Conservation (phyloP, 768 basidiomycete genomes). For the Mycena vulgaris region DNA sequence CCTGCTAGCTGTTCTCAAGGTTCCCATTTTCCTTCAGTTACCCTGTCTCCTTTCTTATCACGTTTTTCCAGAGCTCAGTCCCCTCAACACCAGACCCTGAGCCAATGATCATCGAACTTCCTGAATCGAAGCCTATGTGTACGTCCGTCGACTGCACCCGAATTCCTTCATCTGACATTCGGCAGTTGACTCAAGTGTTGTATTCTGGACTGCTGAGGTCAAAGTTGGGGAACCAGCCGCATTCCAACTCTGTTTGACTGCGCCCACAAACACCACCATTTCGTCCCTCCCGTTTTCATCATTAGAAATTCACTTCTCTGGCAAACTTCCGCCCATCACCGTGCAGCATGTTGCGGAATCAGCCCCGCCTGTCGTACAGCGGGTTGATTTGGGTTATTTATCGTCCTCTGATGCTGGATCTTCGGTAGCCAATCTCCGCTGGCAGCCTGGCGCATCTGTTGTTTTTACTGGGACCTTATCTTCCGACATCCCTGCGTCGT, state of each 20-base stretch:
- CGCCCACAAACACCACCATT: slow-evolving; percentile 65
- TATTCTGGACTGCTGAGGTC: slow-evolving; percentile 81
- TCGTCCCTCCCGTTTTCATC: slow-evolving; percentile 73
- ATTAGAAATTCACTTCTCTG: slow-evolving; percentile 73
- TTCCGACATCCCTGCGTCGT: slow-evolving; percentile 62
- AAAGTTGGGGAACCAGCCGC: slow-evolving; percentile 73
- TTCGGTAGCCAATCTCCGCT: slow-evolving; percentile 64
- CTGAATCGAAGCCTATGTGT: slow-evolving; percentile 77
- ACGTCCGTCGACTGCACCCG: slow-evolving; percentile 44
- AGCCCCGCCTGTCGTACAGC: slow-evolving; percentile 48
- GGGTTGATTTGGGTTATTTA: slow-evolving; percentile 65
- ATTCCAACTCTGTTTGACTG: slow-evolving; percentile 81
- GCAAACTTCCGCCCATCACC: slow-evolving; percentile 60
- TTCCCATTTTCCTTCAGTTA: slow-evolving; percentile 45
- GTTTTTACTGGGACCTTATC: slow-evolving; percentile 75
- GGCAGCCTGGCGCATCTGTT: slow-evolving; percentile 67
- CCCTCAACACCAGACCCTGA: slow-evolving; percentile 69
- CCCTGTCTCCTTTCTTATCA: background rate
- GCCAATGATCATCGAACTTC: slow-evolving; percentile 72
- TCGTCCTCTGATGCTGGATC: slow-evolving; percentile 36
- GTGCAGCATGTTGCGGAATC: slow-evolving; percentile 59
- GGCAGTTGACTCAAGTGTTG: slow-evolving; percentile 74
- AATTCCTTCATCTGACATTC: slow-evolving; percentile 17
- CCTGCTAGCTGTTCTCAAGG: slow-evolving; percentile 80
- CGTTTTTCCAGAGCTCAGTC: slow-evolving; percentile 71